These are phyloP conservation scores for Aspergillus carlsbadensis DNA, from an alignment of 495 filamentous ascomycete species.

Conservation along the genomic window DNA sequence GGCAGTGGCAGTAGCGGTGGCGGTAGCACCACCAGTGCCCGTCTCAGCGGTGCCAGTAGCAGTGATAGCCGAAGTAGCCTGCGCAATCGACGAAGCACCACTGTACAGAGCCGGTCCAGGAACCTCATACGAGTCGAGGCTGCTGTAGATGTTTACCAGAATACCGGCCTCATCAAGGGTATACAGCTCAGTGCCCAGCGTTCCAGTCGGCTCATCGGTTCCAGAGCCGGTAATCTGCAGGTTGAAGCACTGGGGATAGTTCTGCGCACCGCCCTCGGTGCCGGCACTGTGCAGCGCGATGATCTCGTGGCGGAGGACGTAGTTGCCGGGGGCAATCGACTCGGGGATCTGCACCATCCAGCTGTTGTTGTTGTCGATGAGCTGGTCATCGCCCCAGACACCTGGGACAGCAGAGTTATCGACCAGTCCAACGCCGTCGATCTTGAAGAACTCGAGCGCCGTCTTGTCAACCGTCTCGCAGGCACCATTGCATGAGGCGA, in stretches of 20 bases:
- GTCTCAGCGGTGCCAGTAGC: slow-evolving; percentile 16
- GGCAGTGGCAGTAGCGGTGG: background rate
- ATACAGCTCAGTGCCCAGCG: slow-evolving; percentile 57
- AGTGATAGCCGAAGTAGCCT: slow-evolving; percentile 22
- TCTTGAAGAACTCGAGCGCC: slow-evolving; percentile 66
- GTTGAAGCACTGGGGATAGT: slow-evolving; percentile 71
- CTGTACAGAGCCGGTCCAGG: slow-evolving; percentile 44
- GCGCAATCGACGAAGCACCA: slow-evolving; percentile 19
- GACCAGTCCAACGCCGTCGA: slow-evolving; percentile 56
- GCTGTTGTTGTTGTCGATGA: slow-evolving; percentile 60
- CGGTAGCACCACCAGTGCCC: background rate
- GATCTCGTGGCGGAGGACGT: slow-evolving; percentile 70
- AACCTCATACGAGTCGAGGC: slow-evolving; percentile 40
- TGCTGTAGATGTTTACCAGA: slow-evolving; percentile 55
- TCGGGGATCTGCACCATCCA: slow-evolving; percentile 64
- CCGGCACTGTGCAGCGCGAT: slow-evolving; percentile 63
- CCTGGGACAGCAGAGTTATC: slow-evolving; percentile 44
- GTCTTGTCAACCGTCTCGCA: slow-evolving; percentile 59
- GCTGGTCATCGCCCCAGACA: slow-evolving; percentile 58
- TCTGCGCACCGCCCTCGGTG: slow-evolving; percentile 57
- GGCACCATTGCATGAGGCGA: slow-evolving; percentile 60
- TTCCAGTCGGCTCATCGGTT: slow-evolving; percentile 48
- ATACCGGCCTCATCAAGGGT: slow-evolving; percentile 52
- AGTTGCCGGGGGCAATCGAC: slow-evolving; percentile 60
- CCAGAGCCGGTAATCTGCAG: slow-evolving; percentile 60